Conservation (phyloP, 305 asterid species). For the Fraxinus baroniana region DNA sequence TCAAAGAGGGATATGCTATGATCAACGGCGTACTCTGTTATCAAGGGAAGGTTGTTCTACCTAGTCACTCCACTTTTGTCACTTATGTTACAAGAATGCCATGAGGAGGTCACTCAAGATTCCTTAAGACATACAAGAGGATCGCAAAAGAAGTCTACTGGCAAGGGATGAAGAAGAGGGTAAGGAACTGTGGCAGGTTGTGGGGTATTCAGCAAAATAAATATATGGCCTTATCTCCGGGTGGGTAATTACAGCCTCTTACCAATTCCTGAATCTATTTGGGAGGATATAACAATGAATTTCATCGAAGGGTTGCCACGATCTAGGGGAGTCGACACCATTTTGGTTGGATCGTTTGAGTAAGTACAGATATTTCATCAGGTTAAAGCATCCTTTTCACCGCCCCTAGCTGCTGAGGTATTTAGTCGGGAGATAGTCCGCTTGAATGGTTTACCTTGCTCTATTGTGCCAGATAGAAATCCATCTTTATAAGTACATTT, state of each 20-base stretch:
- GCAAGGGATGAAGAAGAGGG: background rate
- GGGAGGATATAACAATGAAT: background rate
- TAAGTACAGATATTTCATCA: background rate
- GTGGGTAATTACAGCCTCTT: too few species aligned
- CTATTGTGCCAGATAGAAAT: background rate
- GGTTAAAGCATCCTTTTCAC: background rate
- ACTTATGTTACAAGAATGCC: background rate
- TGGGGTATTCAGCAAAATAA: background rate
- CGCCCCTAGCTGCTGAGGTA: background rate
- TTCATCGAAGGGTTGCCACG: background rate
- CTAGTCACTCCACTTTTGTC: background rate
- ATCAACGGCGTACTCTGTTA: background rate
- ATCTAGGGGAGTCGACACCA: background rate
- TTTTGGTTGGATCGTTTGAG: background rate
- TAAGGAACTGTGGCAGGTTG: background rate
- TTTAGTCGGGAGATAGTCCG: background rate
- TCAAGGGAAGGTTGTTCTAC: background rate
- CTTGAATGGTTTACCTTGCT: background rate
- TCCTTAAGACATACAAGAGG: background rate
- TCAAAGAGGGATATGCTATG: background rate
- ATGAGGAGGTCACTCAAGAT: background rate
- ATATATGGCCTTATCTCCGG: background rate
- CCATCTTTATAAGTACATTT: background rate
- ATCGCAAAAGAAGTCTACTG: too few species aligned
- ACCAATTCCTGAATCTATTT: too few species aligned